Conservation (phyloP, 495 filamentous ascomycete genomes). For the Penicillium simplicissimum region DNA sequence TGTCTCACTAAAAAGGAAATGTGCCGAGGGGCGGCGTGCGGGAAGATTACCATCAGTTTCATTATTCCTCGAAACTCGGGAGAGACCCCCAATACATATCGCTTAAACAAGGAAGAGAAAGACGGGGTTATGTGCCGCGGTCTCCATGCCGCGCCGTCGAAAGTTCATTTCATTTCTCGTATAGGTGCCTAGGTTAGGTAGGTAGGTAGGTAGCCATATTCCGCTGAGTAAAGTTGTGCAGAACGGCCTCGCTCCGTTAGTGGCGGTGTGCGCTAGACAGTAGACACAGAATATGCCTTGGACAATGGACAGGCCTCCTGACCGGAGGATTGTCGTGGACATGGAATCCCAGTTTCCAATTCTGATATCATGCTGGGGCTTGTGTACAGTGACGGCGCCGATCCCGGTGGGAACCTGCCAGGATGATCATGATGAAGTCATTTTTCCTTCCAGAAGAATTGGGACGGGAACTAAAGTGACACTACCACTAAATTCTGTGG, state of each 20-base stretch:
- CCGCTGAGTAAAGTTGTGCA: background rate
- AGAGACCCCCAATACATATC: background rate
- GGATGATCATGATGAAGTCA: conserved; percentile 6
- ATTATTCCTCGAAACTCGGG: background rate
- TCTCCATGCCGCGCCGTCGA: background rate
- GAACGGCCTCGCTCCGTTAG: background rate
- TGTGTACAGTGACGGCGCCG: background rate
- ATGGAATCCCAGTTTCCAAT: conserved; percentile 1
- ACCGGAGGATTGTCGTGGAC: background rate
- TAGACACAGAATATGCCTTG: background rate
- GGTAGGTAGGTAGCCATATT: background rate
- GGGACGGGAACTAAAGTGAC: background rate
- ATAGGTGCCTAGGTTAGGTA: background rate
- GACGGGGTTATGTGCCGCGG: background rate
- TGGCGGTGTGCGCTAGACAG: background rate
- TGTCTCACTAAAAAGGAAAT: background rate
- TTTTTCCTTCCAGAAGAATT: background rate
- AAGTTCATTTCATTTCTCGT: background rate
- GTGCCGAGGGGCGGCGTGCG: background rate
- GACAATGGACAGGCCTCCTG: no score
- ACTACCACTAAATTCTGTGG: background rate
- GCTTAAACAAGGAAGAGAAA: background rate
- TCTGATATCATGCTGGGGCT: conserved; percentile 2
- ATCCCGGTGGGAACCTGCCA: background rate
- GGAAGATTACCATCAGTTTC: background rate